Percentiles rank a stretch among this genome's conserved stretches.
Conservation (phyloP, 2,329 filamentous ascomycete genomes). For the Cytospora schulzeri region DNA sequence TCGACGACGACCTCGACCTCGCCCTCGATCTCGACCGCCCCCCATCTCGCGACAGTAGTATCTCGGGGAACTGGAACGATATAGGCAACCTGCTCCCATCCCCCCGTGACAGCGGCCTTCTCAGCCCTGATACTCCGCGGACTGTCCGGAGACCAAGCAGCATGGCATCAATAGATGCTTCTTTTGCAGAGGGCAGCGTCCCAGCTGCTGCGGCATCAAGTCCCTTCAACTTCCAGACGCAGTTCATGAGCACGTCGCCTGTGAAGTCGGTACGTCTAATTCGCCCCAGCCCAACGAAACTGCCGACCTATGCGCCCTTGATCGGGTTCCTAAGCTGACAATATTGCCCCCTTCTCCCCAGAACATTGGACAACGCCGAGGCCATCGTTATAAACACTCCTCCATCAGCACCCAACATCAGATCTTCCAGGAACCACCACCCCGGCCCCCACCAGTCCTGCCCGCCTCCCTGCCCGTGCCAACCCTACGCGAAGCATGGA, state of each 20-base stretch:
- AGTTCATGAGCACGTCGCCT: conserved; percentile 72
- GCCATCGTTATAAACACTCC: conserved; percentile 97
- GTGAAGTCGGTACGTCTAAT: conserved; percentile 69
- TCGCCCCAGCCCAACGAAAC: background rate
- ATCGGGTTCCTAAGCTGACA: conserved; percentile 18
- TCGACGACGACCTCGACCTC: conserved; percentile 31
- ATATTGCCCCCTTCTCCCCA: conserved; percentile 41
- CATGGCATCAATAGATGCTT: conserved; percentile 42
- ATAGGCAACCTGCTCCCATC: conserved; percentile 22
- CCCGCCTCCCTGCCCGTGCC: conserved; percentile 91
- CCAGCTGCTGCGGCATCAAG: conserved; percentile 44
- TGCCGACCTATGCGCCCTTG: background rate
- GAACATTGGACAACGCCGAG: conserved; percentile 88
- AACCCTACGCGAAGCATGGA: conserved; percentile 83
- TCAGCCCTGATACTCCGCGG: conserved; percentile 31
- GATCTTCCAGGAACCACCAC: conserved; percentile 91
- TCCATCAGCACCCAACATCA: conserved; percentile 87
- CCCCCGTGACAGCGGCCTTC: conserved; percentile 31
- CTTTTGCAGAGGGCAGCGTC: conserved; percentile 30
- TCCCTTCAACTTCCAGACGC: conserved; percentile 95
- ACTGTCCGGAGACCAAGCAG: conserved; percentile 35
- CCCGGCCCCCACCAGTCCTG: conserved; percentile 80
- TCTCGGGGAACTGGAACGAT: conserved; percentile 28
- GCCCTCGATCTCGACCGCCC: conserved; percentile 32
- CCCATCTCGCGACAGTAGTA: conserved; percentile 30